These are phyloP conservation scores for Aspergillus quadrilineatus DNA, from an alignment of 2,329 filamentous ascomycete genomes.

Conservation along the genomic window DNA sequence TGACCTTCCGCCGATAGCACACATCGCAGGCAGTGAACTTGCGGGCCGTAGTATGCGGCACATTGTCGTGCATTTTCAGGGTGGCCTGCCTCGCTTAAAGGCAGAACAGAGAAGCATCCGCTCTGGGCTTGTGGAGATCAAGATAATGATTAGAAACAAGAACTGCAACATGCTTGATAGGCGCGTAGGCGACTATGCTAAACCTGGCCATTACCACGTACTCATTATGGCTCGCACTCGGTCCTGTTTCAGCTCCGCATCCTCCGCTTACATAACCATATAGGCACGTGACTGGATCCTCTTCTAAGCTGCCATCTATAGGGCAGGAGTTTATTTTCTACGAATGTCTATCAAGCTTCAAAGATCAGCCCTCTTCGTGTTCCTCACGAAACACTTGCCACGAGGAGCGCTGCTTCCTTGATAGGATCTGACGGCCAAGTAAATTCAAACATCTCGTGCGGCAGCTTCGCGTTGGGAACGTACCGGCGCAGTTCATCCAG, in stretches of 20 bases:
- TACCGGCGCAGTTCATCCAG: constrained; percentile 15
- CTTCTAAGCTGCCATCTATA: not conserved
- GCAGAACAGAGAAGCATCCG: not conserved
- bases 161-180: not conserved
- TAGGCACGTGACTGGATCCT: not conserved
- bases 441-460: constrained; percentile 12
- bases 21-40: not conserved
- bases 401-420: not conserved
- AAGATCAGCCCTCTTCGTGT: not conserved
- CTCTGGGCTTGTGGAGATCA: not conserved
- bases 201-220: not conserved
- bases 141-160: not conserved
- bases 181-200: not conserved
- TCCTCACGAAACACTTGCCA: not conserved
- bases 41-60: not conserved
- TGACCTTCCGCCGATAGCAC: not conserved
- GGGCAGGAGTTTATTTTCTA: not conserved
- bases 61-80: not conserved
- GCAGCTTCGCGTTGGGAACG: constrained; percentile 16
- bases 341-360: too few relatives aligned
- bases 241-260: not conserved
- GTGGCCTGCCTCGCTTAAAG: not conserved
- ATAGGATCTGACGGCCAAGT: constrained; percentile 13
- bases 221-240: not conserved
- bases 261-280: not conserved